Conservation (phyloP, 2,329 filamentous ascomycete species). For the Aspergillus neotritici region DNA sequence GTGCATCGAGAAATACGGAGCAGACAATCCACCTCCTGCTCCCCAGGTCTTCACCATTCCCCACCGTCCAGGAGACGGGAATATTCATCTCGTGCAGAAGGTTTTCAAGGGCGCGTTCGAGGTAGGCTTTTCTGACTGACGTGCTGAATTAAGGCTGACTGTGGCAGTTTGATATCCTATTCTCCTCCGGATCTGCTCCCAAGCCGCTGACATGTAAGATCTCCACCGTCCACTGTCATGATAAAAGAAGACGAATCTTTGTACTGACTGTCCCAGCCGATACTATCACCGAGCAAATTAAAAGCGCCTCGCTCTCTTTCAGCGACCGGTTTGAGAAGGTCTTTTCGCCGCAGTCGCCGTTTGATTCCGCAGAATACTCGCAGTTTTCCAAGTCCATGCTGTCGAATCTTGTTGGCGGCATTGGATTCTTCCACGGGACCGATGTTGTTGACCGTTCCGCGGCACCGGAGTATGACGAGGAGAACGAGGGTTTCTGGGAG, state of each 20-base stretch:
- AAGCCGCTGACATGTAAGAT: constrained; percentile 47
- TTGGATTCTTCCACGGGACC: constrained; percentile 91
- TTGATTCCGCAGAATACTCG: constrained; percentile 64
- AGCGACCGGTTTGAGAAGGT: constrained; percentile 66
- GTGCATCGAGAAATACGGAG: constrained; percentile 54
- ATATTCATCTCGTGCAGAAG: constrained; percentile 85
- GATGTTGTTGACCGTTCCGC: constrained; percentile 85
- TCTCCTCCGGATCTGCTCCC: constrained; percentile 68
- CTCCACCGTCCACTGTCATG: not conserved
- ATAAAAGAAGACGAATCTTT: constrained; percentile 7
- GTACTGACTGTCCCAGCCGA: constrained; percentile 37
- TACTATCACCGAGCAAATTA: constrained; percentile 65
- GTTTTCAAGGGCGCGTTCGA: constrained; percentile 83
- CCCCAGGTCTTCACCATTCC: constrained; percentile 77
- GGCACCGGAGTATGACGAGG: constrained; percentile 89
- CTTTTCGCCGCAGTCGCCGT: constrained; percentile 70
- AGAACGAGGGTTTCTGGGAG: constrained; percentile 92
- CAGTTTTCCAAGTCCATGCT: constrained; percentile 84
- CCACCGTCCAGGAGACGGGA: constrained; percentile 58
- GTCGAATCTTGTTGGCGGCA: constrained; percentile 87
- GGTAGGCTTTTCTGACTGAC: constrained; percentile 23
- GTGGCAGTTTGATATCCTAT: constrained; percentile 78
- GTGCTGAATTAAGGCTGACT: constrained; percentile 3
- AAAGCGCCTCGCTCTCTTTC: constrained; percentile 62
- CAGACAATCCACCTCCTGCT: constrained; percentile 68